Base-by-base conservation (phyloP, 139 green algal species). In the Coccomyxa sp. region DNA sequence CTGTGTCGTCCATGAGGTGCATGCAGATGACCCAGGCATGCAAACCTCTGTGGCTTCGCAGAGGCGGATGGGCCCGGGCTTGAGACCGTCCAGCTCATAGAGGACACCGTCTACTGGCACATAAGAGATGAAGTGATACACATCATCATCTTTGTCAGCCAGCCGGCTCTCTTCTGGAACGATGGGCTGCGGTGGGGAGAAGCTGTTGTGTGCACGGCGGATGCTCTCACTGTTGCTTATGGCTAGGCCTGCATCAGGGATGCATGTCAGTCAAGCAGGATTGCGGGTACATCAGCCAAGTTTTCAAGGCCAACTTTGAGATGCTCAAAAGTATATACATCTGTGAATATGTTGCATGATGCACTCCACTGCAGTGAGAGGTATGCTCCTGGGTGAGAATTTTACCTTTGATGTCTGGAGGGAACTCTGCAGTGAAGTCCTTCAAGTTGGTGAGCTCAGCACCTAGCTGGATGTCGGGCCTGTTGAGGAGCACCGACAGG, bases 41-140 rank as follows among this genome's bases (percentile, higher is more conserved):
- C 31, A 60, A 60, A 91, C 87, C 80, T 92, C 77, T n/a, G 71
- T 77, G 79, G 84, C 86, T 9, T 87, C 84, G 59, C 89, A 90
- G 67, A 98, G 87, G 58, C 82, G 78, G 79, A 99, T 96, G 67
- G 97, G 97, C 1, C 97, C 97, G 18, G 91, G 81, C 83, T 98
- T 95, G n/a, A 99, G 90, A 0, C 97, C 97, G 85, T 99, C 97
- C 74, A 99, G 87, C 87, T 99, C 97, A 75, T 96, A 99, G 79
- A 99, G 82, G 57, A 75, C 81, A 25, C 94, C 95, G 58, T 85
- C 82, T 0, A 97, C 82, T 0, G 95, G 96, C 17, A 99, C 76
- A 83, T 96, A 97, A n/a, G 82, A 89, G 51, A 97, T 92, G 81
- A 97, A 97, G 86, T 97, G 94, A 79, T 93, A 98, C 13, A 92